phyloP scores from a whole-genome alignment of 148 eudicot genomes.

The Rhododendron mucronatum region DNA sequence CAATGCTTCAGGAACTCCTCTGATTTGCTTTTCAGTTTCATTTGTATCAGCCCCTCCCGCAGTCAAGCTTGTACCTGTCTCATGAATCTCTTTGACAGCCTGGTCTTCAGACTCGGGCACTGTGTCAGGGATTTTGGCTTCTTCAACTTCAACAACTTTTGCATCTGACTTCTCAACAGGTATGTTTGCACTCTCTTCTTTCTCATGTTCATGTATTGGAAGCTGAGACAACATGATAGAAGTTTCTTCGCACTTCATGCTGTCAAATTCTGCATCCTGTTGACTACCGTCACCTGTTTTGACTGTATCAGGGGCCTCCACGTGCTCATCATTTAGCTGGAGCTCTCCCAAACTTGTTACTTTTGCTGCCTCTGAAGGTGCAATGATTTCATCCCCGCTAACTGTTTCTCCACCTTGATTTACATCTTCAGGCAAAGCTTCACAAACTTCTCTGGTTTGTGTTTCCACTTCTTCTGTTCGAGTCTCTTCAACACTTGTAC shows the following conservation, averaged over 20 bases:
- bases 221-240: neutral
- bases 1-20: conserved; percentile 4
- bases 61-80: neutral
- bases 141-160: conserved; percentile 3
- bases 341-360: conserved; percentile 5
- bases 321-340: conserved; percentile 1
- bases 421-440: neutral
- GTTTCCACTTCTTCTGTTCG: neutral
- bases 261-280: neutral
- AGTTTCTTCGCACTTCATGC: neutral
- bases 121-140: neutral
- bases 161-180: conserved; percentile 1
- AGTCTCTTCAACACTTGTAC: neutral
- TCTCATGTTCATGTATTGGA: neutral
- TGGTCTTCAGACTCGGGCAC: neutral
- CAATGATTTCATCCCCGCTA: neutral
- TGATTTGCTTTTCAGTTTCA: conserved; percentile 1
- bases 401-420: neutral
- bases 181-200: neutral
- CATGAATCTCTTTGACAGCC: neutral
- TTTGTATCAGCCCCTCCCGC: neutral
- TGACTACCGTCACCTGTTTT: neutral
- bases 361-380: conserved; percentile 7
- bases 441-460: conserved; percentile 5
- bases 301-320: neutral